Evolutionary conservation across 352 stramenopile genomes (phyloP).

Genomic region (Globisporangium takayamanum): DNA sequence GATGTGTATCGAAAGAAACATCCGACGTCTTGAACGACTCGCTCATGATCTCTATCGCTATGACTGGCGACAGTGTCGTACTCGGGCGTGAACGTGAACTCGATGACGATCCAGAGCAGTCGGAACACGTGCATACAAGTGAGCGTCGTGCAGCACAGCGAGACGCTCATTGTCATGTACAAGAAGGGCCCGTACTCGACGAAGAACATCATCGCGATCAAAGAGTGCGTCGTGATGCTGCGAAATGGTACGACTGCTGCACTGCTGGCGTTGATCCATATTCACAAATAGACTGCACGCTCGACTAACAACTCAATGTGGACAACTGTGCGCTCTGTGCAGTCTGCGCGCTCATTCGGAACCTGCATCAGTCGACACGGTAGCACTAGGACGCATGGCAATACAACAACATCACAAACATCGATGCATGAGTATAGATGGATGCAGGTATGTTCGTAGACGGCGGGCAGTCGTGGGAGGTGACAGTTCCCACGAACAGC

Average conservation of each 20-base stretch:
- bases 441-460: no score
- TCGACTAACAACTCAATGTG: no score
- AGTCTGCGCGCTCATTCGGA: slow-evolving; percentile 66
- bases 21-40: no score
- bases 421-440: not conserved
- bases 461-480: no score
- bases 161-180: slow-evolving; percentile 83
- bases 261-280: not conserved
- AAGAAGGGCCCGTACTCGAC: slow-evolving; percentile 65
- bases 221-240: slow-evolving; percentile 74
- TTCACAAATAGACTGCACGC: no score
- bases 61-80: slow-evolving; percentile 59
- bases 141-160: slow-evolving; percentile 68
- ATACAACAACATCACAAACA: not conserved
- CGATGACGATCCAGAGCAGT: slow-evolving; percentile 84
- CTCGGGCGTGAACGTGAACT: slow-evolving; percentile 66
- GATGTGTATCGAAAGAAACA: not conserved
- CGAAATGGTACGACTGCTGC: slow-evolving; percentile 45
- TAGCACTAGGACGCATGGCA: slow-evolving; percentile 8
- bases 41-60: not conserved
- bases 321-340: not conserved
- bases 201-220: slow-evolving; percentile 71
- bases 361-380: slow-evolving; percentile 55
- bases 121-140: slow-evolving; percentile 85
- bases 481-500: no score